A percentile compares a stretch with the other conserved stretches of the same genome.
Evolutionary conservation across 805 yeast species (phyloP).

Genomic region (Pichia heedii): DNA sequence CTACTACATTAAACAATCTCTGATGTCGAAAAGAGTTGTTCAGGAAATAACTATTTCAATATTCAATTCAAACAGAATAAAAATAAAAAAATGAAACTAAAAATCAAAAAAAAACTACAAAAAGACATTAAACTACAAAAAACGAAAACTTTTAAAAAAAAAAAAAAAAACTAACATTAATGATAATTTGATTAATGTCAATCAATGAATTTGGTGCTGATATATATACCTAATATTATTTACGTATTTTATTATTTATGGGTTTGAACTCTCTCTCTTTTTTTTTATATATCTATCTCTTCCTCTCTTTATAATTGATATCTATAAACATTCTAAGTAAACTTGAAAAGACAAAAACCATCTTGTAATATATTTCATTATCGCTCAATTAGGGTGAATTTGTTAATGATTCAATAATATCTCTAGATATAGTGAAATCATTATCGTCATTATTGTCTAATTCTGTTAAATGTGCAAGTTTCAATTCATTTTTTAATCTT

Average conservation of each 20-base stretch:
- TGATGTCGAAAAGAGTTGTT: slow-evolving; percentile 4
- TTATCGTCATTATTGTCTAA: slow-evolving; percentile 1
- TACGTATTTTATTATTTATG: not conserved
- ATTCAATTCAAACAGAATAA: too few species aligned
- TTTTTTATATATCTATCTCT: too few species aligned
- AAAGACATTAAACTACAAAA: not conserved
- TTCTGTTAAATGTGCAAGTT: slow-evolving; percentile 14
- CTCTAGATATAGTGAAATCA: slow-evolving; percentile 1
- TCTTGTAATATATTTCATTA: too few species aligned
- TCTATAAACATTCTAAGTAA: not conserved
- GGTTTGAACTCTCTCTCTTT: not conserved
- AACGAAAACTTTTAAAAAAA: not conserved
- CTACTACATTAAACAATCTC: too few species aligned
- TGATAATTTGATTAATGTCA: not conserved
- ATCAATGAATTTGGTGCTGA: not conserved
- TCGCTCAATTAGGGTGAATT: not conserved
- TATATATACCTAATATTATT: not conserved
- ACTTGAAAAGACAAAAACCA: too few species aligned
- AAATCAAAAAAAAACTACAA: too few species aligned
- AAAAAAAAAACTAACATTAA: not conserved
- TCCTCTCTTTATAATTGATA: too few species aligned
- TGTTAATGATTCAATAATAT: slow-evolving; percentile 6
- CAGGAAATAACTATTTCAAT: too few species aligned
- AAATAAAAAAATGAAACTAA: too few species aligned
- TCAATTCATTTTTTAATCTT: slow-evolving; percentile 4